Base-by-base conservation (phyloP, 306 rosid genomes). In the Cicer cuneatum region DNA sequence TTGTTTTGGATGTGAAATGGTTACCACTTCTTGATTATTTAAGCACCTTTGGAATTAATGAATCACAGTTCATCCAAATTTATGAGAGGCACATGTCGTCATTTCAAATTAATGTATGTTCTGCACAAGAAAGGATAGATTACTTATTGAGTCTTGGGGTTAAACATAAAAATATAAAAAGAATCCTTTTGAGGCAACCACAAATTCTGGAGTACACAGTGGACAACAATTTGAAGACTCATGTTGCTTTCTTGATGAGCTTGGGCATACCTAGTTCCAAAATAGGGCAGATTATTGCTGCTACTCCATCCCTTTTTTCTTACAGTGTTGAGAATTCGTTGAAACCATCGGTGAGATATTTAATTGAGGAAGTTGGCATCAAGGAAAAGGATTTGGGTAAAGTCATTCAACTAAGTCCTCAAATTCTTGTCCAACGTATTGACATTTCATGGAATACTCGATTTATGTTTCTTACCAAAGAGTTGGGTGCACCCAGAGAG, bases 351-450 rank as follows among this genome's bases (percentile, higher is more conserved):
- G 97, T 86, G 13, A 87, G 89, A 74, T 94, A 94, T 87, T 84
- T 94, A 80, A 81, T 94, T 69, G 98, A 94, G 81, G 97, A 94
- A 82, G 97, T 94, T 5, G 99, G 98, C 75, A 94, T 94, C 78
- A 85, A 92, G 84, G 97, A 92, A 86, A 92, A 87, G 24, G 93
- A 89, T 81, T 78, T 94, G 83, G 86, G 92, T 60, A 95, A 95
- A 87, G 99, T 95, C 43, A 90, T 95, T 77, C 97, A 95, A 79
- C 77, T 95, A 68, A 95, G 99, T 83, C 99, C 99, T 21, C 99
- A 92, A 78, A 87, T 95, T 51, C 87, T 95, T 61, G 93, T 92
- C 76, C 99, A 95, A 78, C 90, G 93, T 45, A 92, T 95, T 70
- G 98, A 92, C 70, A 68, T 87, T 72, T 82, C 96, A 41, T 92